Conservation (phyloP, 768 basidiomycete genomes). For the Kwoniella botswanensis region DNA sequence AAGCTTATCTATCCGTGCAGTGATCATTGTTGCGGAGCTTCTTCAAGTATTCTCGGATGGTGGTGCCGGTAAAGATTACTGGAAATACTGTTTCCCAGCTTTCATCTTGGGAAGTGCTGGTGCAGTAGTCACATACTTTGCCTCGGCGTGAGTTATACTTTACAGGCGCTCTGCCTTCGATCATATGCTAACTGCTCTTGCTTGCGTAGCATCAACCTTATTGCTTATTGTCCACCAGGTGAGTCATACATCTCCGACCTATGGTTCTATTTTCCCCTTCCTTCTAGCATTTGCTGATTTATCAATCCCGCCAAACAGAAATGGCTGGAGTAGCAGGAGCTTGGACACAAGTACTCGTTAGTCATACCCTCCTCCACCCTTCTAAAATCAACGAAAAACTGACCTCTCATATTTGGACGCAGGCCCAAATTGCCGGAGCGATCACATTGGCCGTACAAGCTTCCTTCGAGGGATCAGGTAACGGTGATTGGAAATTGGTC, state of each 20-base stretch:
- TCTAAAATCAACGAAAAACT: not conserved
- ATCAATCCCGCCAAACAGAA: conserved; percentile 7
- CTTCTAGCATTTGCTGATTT: no score
- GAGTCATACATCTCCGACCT: no score
- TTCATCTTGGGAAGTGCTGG: conserved; percentile 47
- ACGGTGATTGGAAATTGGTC: conserved; percentile 44
- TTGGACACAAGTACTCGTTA: conserved; percentile 45
- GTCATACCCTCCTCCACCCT: not conserved
- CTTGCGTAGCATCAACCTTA: conserved; percentile 34
- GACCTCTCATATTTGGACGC: not conserved
- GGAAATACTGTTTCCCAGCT: conserved; percentile 51
- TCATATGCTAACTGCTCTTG: not conserved
- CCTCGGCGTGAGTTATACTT: conserved; percentile 14
- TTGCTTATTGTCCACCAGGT: conserved; percentile 47
- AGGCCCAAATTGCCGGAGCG: conserved; percentile 45
- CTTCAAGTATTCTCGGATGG: conserved; percentile 50
- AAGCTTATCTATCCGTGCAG: conserved; percentile 17
- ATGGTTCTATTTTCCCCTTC: no score
- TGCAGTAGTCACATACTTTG: conserved; percentile 38
- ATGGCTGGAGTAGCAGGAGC: conserved; percentile 51
- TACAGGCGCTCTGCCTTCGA: not conserved
- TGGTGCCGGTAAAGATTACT: conserved; percentile 52
- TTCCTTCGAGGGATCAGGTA: conserved; percentile 39
- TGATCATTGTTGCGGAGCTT: conserved; percentile 40
- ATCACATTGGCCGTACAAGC: conserved; percentile 54